Evolutionary conservation across 345 rosid genomes (phyloP).

Genomic region (Cardamine occulta): DNA sequence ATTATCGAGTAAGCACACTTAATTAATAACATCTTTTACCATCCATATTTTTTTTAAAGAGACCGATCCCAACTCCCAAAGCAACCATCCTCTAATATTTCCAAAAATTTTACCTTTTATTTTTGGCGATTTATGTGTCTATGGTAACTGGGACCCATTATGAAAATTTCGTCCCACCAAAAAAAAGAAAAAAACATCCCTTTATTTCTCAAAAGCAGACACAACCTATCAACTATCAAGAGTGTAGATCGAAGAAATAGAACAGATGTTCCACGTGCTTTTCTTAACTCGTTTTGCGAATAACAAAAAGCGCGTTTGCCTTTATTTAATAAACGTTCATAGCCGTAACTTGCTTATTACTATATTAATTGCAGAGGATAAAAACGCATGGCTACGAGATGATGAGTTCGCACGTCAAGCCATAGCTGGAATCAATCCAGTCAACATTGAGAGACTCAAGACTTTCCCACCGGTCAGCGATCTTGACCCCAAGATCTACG

Average conservation of each 20-base stretch:
- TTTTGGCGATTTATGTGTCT: not conserved
- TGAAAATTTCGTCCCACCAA: not conserved
- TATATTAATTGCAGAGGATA: conserved; percentile 70
- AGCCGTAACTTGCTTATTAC: not conserved
- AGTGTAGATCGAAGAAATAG: not conserved
- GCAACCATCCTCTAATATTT: not conserved
- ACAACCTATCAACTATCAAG: not conserved
- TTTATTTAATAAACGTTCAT: not conserved
- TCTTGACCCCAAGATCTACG: conserved; percentile 82
- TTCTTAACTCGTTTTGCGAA: not conserved
- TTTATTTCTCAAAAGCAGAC: conserved; percentile 17
- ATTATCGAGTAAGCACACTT: conserved; percentile 68
- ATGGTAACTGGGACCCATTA: not conserved
- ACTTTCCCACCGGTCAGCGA: conserved; percentile 84
- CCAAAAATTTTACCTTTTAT: not conserved
- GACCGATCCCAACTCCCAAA: too few relatives aligned
- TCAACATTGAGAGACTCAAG: conserved; percentile 61
- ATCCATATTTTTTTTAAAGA: too few relatives aligned
- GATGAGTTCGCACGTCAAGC: conserved; percentile 97
- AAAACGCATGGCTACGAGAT: conserved; percentile 93
- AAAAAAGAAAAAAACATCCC: not conserved
- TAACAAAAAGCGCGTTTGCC: conserved; percentile 32
- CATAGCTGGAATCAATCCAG: conserved; percentile 89
- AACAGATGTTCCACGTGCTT: conserved; percentile 38
- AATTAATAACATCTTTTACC: not conserved